Conservation (phyloP, 768 basidiomycete species). For the Leccinum obscurum region DNA sequence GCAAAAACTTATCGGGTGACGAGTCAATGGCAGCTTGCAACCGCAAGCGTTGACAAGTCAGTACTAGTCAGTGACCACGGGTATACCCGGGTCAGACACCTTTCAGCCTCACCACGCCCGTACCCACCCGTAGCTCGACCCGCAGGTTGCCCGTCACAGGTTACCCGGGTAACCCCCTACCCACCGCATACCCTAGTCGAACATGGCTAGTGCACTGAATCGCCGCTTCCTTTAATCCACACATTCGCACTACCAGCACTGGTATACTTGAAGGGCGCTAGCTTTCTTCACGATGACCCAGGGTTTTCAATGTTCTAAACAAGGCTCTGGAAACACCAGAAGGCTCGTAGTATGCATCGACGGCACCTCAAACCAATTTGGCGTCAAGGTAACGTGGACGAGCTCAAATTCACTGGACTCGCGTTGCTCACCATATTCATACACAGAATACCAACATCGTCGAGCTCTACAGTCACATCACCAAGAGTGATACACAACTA, state of each 20-base stretch:
- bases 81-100: too few species aligned
- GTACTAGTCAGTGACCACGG: too few species aligned
- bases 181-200: too few species aligned
- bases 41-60: too few species aligned
- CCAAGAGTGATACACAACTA: slow-evolving; percentile 35
- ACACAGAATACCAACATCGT: slow-evolving; percentile 42
- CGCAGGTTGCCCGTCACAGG: too few species aligned
- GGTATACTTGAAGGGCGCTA: not conserved
- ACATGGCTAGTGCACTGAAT: not conserved
- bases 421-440: not conserved
- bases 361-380: slow-evolving; percentile 42
- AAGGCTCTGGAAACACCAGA: slow-evolving; percentile 1
- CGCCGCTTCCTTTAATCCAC: not conserved
- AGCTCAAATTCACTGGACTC: not conserved
- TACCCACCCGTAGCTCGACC: too few species aligned
- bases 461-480: slow-evolving; percentile 39
- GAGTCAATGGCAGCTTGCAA: too few species aligned
- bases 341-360: slow-evolving; percentile 39
- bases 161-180: too few species aligned
- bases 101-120: too few species aligned
- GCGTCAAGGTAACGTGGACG: slow-evolving; percentile 28
- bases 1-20: too few species aligned
- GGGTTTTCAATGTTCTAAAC: slow-evolving; percentile 6
- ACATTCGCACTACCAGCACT: not conserved
- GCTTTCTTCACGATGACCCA: slow-evolving; percentile 7